phyloP scores from a whole-genome alignment of 148 eudicot genomes.

The Cornus suecica region DNA sequence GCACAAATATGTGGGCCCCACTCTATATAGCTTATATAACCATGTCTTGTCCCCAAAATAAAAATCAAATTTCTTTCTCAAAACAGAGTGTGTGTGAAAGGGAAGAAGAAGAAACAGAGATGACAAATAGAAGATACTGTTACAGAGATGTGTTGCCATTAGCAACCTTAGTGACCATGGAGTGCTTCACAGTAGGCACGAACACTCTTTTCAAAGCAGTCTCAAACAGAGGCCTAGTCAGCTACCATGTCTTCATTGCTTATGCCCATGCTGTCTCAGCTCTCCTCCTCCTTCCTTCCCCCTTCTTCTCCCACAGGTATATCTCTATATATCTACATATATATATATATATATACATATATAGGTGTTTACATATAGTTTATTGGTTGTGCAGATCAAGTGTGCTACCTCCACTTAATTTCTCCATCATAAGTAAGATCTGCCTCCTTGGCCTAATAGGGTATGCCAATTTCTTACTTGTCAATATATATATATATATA shows the following conservation, averaged over 20 bases:
- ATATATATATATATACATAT: neutral
- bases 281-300: conserved; percentile 45
- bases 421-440: conserved; percentile 34
- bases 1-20: too few relatives aligned
- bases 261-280: conserved; percentile 50
- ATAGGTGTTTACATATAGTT: neutral
- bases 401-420: conserved; percentile 37
- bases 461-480: conserved; percentile 13
- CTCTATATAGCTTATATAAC: too few relatives aligned
- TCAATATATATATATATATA: too few relatives aligned
- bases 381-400: conserved; percentile 28
- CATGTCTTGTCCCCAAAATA: too few relatives aligned
- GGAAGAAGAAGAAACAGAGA: neutral
- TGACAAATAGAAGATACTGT: conserved; percentile 21
- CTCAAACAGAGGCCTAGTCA: conserved; percentile 31
- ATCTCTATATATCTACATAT: neutral
- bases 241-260: conserved; percentile 41
- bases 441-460: conserved; percentile 40
- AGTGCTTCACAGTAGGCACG: conserved; percentile 44
- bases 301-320: conserved; percentile 47
- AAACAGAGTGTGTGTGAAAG: too few relatives aligned
- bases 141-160: conserved; percentile 39
- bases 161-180: conserved; percentile 40
- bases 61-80: too few relatives aligned
- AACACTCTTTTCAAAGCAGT: conserved; percentile 54